Evolutionary conservation across 208 protist species (phyloP), one percentile per base, ranked within the genome.

Genomic region (Acanthamoeba royreba): DNA sequence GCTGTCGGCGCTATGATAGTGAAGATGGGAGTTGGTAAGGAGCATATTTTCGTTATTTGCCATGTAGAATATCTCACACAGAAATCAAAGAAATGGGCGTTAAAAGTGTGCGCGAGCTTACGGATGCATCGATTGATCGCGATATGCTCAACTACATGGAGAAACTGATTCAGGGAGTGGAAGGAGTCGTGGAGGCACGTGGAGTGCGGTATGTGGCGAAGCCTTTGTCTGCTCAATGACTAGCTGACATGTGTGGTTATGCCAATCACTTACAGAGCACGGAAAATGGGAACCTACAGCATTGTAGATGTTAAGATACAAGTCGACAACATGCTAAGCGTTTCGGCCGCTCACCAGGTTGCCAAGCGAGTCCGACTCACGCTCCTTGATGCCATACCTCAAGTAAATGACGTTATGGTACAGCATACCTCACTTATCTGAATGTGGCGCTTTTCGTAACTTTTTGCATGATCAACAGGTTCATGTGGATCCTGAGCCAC

Each of bases 241-340:
- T n/a, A n/a, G n/a, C n/a, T n/a, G n/a, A n/a, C n/a, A n/a, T n/a
- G n/a, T n/a, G n/a, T n/a, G n/a, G n/a, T n/a, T n/a, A n/a, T n/a
- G n/a, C n/a, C 4, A 22, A 35, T 15, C 13, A n/a, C n/a, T n/a
- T n/a, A 28, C 28, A 86, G 77, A 45, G 77, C 46, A 1, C 42
- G 77, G n/a, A 86, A 86, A 45, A 47, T 86, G 77, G 77, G 77
- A 11, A 86, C 77, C 0, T 86, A 86, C 77, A 58, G 42, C 77
- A 86, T 86, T 9, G 77, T 55, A 15, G 77, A 86, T 11, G 42
- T 86, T 4, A 47, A 55, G 77, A 47, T 86, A 9, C 45, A 86
- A 45, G 77, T 86, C 31, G 46, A 86, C 77, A 28, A 47, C 28
- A 38, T 47, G 19, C 22, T 86, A 45, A 55, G 77, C 43, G 77